Base-by-base conservation (phyloP, 2,329 filamentous ascomycete genomes). In the Cladophialophora immunda region DNA sequence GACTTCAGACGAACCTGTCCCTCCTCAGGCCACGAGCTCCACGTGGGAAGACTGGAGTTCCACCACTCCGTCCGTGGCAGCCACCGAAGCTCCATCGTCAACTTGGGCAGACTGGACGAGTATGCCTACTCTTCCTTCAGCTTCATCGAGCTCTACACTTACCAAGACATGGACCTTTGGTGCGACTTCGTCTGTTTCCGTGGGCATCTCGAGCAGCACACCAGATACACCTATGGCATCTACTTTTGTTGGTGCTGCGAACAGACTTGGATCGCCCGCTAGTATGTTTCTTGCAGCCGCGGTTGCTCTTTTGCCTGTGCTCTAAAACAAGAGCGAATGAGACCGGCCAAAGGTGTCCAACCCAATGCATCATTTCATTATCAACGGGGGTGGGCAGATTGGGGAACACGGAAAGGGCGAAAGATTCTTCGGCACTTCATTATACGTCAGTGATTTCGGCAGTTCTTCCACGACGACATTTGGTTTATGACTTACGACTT, bases 61-160 rank as follows among this genome's bases (percentile, higher is more conserved):
- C 19, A 47, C 19, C n/a, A 30, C 38, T 1, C 17, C 38, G n/a
- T 19, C 38, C n/a, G n/a, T 9, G 17, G n/a, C 38, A 8, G 4
- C 38, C n/a, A 45, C 38, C 17, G 38, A 45, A n/a, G 38, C 38
- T 15, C 17, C 38, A 19, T 19, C 38, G n/a, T 60, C 58, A 52
- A 19, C 41, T 6, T 61, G 58, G 58, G 45, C 30, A 36, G 58
- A 61, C 5, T 61, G 58, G 58, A 38, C 58, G 3, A 61, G 27
- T 30, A 32, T 27, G 27, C 22, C 38, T 15, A 36, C 25, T 17
- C 30, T 50, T 11, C 25, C 58, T 22, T 54, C 58, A 19, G 29
- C 19, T 9, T 7, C 27, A 50, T 50, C 30, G 8, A 41, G 19
- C 27, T 45, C 57, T 11, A 38, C 34, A 19, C 7, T 19, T 36